Percentiles rank a stretch among this genome's conserved stretches.
These are phyloP conservation scores for Lactarius sanguifluus DNA, from an alignment of 768 basidiomycete genomes.

Conservation along the genomic window DNA sequence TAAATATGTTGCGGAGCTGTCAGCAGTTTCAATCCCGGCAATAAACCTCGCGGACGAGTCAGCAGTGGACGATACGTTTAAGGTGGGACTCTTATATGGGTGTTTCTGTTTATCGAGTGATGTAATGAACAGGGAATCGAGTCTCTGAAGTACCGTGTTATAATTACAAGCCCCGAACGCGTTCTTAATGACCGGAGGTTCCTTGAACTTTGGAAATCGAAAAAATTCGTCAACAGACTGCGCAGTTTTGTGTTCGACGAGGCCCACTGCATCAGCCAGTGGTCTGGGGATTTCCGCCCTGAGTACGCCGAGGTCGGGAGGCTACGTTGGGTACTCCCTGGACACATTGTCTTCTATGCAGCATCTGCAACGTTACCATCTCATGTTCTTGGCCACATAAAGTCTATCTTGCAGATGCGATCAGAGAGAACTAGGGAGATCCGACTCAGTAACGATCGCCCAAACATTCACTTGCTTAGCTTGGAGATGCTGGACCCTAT, in stretches of 20 bases:
- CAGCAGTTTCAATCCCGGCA: no score
- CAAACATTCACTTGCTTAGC: no score
- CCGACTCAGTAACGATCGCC: no score
- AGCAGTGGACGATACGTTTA: no score
- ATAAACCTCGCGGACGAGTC: no score
- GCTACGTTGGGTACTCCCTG: neutral
- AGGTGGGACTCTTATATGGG: no score
- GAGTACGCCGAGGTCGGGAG: neutral
- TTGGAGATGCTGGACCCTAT: no score
- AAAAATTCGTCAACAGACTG: neutral
- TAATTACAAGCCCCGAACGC: neutral
- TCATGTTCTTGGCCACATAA: no score
- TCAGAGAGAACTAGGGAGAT: no score
- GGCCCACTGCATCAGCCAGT: neutral
- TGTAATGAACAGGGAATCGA: neutral
- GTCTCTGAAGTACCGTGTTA: neutral
- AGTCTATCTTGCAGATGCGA: no score
- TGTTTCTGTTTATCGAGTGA: no score
- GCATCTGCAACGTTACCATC: neutral
- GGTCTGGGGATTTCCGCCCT: neutral
- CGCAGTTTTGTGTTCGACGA: neutral
- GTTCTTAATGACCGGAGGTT: neutral
- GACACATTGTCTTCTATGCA: neutral
- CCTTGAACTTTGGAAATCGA: neutral
- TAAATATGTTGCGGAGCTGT: no score